Base-by-base conservation (phyloP, 1,284 basidiomycete genomes). In the Trichosporon sp. region DNA sequence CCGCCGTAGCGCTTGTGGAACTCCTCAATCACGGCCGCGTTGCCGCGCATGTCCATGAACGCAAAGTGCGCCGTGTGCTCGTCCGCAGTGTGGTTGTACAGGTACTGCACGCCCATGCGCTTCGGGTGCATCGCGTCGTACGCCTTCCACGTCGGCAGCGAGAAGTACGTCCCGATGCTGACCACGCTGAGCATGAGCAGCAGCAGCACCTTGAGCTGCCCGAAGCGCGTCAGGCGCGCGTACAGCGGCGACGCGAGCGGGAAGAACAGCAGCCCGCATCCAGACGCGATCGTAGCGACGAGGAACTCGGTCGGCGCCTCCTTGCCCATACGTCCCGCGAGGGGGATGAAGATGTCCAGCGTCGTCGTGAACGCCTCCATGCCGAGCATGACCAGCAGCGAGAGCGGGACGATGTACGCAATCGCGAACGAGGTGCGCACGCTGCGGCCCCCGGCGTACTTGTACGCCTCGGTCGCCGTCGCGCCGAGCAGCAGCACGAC, bases 101-200 rank as follows among this genome's bases (percentile, higher is more conserved):
- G 87, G 79, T 95, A 91, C 68, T 98, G 84, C 25, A 95, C 87
- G 75, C 92, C 95, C 56, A 97, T 74, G 65, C 96, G 86, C 82
- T 95, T 94, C 71, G 95, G 96, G 80, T 98, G 95, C 85, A 88
- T 88, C 13, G 78, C 80, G 77, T 98, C 93, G 79, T 95, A 99
- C 0, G 91, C 88, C 11, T 84, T 83, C 75, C 89, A 86, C 71
- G 82, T 80, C 1, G 88, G 80, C 7, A 77, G 85, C 73, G 91
- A 91, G 67, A 91, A 85, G 0, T 89, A 86, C 68, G 90, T 88
- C 18, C 86, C 77, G 2, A 87, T 78, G 0, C 85, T 66, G 9
- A 75, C 84, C 0, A 88, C 87, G 8, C 86, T 66, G 2, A 88
- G 77, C 15, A 87, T 77, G 3, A 88, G 78, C 0, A 86, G 68